Evolutionary conservation across 179 eudicot genomes (phyloP).

Genomic region (Actinidia chinensis): DNA sequence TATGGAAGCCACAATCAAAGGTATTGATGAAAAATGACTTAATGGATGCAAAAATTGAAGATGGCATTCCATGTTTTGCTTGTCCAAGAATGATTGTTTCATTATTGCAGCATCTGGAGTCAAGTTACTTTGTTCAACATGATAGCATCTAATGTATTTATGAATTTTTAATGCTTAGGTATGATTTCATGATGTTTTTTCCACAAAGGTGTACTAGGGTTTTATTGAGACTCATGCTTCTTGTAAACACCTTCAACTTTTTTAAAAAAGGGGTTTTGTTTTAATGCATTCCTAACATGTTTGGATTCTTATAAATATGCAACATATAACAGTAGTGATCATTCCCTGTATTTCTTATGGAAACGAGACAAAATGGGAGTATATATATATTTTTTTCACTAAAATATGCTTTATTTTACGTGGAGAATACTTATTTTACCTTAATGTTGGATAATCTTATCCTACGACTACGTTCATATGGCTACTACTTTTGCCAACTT

Average conservation of each 20-base stretch:
- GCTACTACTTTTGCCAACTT: too few relatives aligned
- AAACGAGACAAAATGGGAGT: too few relatives aligned
- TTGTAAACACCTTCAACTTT: neutral
- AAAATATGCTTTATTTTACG: too few relatives aligned
- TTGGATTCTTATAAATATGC: too few relatives aligned
- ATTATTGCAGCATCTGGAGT: conserved; percentile 36
- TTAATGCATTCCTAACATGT: too few relatives aligned
- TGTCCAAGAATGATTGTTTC: conserved; percentile 49
- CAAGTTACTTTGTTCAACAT: conserved; percentile 54
- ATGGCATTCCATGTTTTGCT: conserved; percentile 47
- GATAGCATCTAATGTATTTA: conserved; percentile 59
- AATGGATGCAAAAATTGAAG: conserved; percentile 43
- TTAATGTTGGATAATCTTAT: too few relatives aligned
- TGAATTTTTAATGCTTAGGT: neutral
- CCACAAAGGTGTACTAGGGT: neutral
- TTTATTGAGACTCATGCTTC: neutral
- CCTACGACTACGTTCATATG: too few relatives aligned
- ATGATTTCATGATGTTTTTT: neutral
- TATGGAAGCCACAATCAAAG: conserved; percentile 43
- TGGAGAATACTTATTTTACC: too few relatives aligned
- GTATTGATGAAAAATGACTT: conserved; percentile 48
- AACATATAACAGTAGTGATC: too few relatives aligned
- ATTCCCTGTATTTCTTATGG: too few relatives aligned
- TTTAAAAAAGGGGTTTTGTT: too few relatives aligned
- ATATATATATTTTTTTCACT: too few relatives aligned